These are phyloP conservation scores for Phytophthora idaei DNA, from an alignment of 352 stramenopile species.

Conservation along the genomic window DNA sequence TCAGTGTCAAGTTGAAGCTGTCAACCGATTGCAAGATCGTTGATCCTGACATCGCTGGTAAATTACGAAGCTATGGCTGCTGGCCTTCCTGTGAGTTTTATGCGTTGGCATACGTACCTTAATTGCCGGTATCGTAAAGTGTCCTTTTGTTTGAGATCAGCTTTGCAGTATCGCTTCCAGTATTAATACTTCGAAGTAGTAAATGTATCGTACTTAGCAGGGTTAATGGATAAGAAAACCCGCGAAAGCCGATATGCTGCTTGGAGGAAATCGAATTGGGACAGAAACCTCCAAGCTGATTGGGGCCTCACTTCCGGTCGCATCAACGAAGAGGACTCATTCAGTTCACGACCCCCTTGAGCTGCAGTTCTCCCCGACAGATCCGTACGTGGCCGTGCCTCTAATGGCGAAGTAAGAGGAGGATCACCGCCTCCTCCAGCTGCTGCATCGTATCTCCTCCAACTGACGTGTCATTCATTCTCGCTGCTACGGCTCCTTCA, in stretches of 20 bases:
- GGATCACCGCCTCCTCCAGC: not conserved
- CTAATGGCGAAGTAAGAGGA: not conserved
- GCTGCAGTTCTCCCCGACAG: not conserved
- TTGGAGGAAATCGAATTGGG: constrained; percentile 16
- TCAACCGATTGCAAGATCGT: too few relatives aligned
- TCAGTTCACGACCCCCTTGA: constrained; percentile 9
- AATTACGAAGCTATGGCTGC: too few relatives aligned
- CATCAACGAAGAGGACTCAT: constrained; percentile 4
- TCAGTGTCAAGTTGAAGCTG: too few relatives aligned
- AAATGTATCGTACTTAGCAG: constrained; percentile 3
- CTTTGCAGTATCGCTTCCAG: too few relatives aligned
- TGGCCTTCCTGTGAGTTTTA: too few relatives aligned
- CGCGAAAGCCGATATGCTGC: constrained; percentile 13
- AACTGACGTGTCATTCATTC: constrained; percentile 19
- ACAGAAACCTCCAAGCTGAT: constrained; percentile 27
- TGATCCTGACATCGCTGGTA: too few relatives aligned
- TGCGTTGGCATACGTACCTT: too few relatives aligned
- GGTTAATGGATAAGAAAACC: constrained; percentile 17
- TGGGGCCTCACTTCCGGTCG: constrained; percentile 14
- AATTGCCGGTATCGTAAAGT: too few relatives aligned
- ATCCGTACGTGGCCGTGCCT: constrained; percentile 7
- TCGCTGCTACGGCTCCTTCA: not conserved
- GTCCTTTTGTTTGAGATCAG: too few relatives aligned
- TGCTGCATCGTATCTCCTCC: constrained; percentile 4
- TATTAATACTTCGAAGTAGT: too few relatives aligned